A percentile compares a stretch with the other conserved stretches of the same genome.
Evolutionary conservation across 2,329 filamentous ascomycete species (phyloP).

Genomic region (Tetracladium maxilliforme): DNA sequence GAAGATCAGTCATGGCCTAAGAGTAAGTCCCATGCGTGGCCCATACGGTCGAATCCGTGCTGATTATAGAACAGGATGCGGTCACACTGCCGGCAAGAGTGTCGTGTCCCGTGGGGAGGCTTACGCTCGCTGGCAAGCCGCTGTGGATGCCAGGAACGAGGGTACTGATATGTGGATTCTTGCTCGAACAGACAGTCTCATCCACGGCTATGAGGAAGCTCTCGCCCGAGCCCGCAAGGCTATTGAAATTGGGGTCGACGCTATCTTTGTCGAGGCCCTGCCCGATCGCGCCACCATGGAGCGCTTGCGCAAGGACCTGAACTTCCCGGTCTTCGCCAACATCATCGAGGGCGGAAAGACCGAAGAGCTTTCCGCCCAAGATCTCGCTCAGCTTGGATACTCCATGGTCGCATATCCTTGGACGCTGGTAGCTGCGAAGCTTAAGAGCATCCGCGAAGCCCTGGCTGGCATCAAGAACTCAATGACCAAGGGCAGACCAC

Average conservation of each 20-base stretch:
- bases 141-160: constrained; percentile 26
- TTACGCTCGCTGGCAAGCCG: constrained; percentile 27
- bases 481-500: constrained; percentile 23
- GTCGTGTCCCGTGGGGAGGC: constrained; percentile 28
- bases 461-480: constrained; percentile 23
- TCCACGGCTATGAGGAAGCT: constrained; percentile 27
- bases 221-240: constrained; percentile 23
- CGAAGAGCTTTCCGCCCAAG: constrained; percentile 21
- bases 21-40: constrained; percentile 13
- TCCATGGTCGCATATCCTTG: constrained; percentile 22
- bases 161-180: constrained; percentile 28
- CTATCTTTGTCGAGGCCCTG: constrained; percentile 27
- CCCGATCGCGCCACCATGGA: constrained; percentile 26
- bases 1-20: constrained; percentile 34
- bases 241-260: constrained; percentile 25
- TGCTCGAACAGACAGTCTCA: constrained; percentile 25
- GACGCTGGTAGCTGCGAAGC: constrained; percentile 22
- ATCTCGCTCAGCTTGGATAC: constrained; percentile 20
- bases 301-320: constrained; percentile 18
- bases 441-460: constrained; percentile 18
- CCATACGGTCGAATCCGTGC: not conserved
- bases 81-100: constrained; percentile 28
- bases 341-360: constrained; percentile 26
- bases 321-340: constrained; percentile 24
- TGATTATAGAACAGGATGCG: constrained; percentile 16